Percentiles rank a stretch among this genome's conserved stretches.
Evolutionary conservation across 202 grass and related monocot species (phyloP).

Genomic region (Musa balbisiana): DNA sequence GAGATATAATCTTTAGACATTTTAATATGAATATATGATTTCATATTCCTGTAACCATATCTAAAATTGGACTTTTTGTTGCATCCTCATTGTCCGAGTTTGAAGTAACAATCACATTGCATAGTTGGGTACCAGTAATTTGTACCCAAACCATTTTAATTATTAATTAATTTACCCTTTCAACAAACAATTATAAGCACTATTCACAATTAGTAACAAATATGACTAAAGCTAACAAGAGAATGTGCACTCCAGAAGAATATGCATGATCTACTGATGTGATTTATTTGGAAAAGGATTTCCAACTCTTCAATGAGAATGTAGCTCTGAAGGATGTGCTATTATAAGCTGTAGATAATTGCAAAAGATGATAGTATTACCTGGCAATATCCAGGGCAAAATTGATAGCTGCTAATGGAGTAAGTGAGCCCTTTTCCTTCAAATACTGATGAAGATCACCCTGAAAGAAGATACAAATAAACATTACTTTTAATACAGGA

Average conservation of each 20-base stretch:
- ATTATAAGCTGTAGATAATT: not conserved
- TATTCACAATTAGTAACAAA: not conserved
- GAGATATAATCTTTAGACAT: too few relatives aligned
- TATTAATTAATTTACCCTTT: too few relatives aligned
- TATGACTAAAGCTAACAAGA: too few relatives aligned
- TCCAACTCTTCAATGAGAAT: not conserved
- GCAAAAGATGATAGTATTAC: conserved; percentile 34
- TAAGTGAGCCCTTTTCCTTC: conserved; percentile 81
- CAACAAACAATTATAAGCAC: not conserved
- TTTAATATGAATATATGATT: too few relatives aligned
- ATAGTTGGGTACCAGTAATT: too few relatives aligned
- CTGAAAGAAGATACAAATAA: conserved; percentile 31
- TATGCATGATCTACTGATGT: not conserved
- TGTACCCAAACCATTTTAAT: too few relatives aligned
- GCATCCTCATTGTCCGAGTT: too few relatives aligned
- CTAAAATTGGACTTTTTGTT: too few relatives aligned
- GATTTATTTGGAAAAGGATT: not conserved
- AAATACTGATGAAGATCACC: conserved; percentile 98
- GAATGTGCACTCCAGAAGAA: not conserved
- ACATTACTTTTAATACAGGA: not conserved
- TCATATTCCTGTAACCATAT: too few relatives aligned
- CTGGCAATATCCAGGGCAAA: conserved; percentile 96
- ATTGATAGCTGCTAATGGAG: conserved; percentile 57
- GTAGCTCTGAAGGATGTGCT: not conserved
- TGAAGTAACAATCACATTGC: too few relatives aligned